Percentiles rank a stretch among this genome's conserved stretches.
phyloP scores from a whole-genome alignment of 2,329 filamentous ascomycete species.

The Stromatinia cepivora region DNA sequence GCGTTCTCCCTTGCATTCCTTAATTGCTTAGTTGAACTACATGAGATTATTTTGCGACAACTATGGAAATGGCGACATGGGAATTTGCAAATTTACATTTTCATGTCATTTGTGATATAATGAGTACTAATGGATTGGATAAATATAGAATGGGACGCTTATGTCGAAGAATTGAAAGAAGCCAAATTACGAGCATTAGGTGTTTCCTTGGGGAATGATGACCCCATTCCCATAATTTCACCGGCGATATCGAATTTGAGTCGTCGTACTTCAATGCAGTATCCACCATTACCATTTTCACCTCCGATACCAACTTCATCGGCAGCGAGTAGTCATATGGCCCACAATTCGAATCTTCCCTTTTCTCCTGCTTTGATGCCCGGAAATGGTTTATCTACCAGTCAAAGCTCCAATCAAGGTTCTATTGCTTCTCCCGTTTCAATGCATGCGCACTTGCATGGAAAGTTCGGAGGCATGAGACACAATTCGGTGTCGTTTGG shows the following conservation, averaged over 20 bases:
- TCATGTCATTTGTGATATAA: background rate
- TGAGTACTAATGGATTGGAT: constrained; percentile 26
- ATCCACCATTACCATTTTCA: constrained; percentile 76
- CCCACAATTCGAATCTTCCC: constrained; percentile 53
- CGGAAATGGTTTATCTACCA: constrained; percentile 57
- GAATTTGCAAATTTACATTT: constrained; percentile 3
- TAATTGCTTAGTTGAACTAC: constrained; percentile 13
- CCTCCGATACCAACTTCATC: constrained; percentile 80
- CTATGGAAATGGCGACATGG: background rate
- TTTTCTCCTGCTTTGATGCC: constrained; percentile 57
- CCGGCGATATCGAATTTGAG: constrained; percentile 60
- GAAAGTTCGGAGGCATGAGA: constrained; percentile 59
- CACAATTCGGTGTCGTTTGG: constrained; percentile 70
- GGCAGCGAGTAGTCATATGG: constrained; percentile 66
- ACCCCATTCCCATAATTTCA: constrained; percentile 64
- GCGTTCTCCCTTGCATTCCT: constrained; percentile 10
- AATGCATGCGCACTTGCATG: constrained; percentile 57
- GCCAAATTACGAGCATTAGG: constrained; percentile 90
- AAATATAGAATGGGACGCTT: constrained; percentile 64
- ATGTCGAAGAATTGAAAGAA: constrained; percentile 81
- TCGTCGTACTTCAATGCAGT: constrained; percentile 70
- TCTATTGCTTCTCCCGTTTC: constrained; percentile 73
- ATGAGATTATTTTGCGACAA: background rate
- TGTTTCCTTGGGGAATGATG: constrained; percentile 76
- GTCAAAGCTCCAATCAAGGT: constrained; percentile 62